Conservation (phyloP, 2,329 filamentous ascomycete species). For the Blastomyces parvus region DNA sequence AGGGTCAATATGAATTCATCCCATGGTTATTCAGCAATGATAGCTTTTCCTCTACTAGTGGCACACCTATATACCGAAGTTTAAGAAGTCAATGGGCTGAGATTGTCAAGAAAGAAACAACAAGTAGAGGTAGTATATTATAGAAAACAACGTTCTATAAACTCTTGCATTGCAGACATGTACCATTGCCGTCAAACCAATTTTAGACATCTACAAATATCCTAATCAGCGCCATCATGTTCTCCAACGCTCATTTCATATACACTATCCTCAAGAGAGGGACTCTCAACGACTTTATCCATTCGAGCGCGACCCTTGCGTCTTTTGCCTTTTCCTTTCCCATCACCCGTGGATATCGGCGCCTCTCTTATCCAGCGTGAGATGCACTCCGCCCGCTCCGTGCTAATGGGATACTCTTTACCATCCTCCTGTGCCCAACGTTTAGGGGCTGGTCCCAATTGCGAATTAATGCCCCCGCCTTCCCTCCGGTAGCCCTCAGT, state of each 20-base stretch:
- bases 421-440: constrained; percentile 56
- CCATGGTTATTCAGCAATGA: neutral
- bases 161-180: neutral
- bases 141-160: neutral
- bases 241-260: constrained; percentile 11
- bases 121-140: neutral
- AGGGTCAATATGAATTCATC: neutral
- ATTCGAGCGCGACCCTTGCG: constrained; percentile 3
- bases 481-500: constrained; percentile 25
- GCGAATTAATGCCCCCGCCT: constrained; percentile 18
- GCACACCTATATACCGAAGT: neutral
- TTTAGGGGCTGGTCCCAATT: constrained; percentile 28
- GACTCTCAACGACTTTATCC: constrained; percentile 2
- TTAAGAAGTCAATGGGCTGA: neutral
- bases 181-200: constrained; percentile 1
- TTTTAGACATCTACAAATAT: neutral
- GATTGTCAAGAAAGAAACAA: neutral
- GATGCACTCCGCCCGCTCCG: constrained; percentile 59
- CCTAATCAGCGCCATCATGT: constrained; percentile 5
- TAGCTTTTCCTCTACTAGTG: neutral
- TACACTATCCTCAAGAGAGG: constrained; percentile 8
- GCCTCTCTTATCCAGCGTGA: constrained; percentile 59
- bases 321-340: constrained; percentile 13
- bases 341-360: constrained; percentile 27
- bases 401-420: constrained; percentile 60